Evolutionary conservation across 148 eudicot species (phyloP), one percentile per base, ranked within the genome.

Genomic region (Rhododendron henanense): DNA sequence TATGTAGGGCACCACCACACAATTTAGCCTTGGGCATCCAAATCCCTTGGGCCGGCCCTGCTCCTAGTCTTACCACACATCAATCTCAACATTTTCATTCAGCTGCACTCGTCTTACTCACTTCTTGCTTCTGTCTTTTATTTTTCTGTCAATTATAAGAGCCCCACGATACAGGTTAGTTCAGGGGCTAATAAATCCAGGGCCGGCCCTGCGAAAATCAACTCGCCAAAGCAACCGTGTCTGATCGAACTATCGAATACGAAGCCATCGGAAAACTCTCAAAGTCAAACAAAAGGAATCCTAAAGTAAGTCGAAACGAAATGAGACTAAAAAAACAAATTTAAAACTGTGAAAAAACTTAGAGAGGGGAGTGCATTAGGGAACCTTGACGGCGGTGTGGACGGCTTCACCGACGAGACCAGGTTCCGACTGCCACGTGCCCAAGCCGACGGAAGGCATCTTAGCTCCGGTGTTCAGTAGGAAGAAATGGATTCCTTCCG

Each of bases 371-470:
- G 55, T 67, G 31, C 31, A 3, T 28, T 11, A 51, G n/a, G 19
- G 65, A 81, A 93, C 96, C 94, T 92, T 91, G 53, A 94, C 80
- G 87, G 95, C 94, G 71, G 83, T 65, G 71, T 37, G 79, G 13
- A 94, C 92, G 31, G 94, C 92, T 11, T 86, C 86, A 15, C 93
- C 95, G 63, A 94, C 94, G 77, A 91, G 88, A 50, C 96, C 95
- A 51, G 93, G 91, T 45, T 90, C 88, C 39, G 95, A 75, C 86
- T 92, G 92, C 96, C 96, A 94, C 5, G 96, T 94, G 77, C 95
- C 96, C 15, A 94, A 81, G 10, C 96, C 96, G 3, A 93, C 88
- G 3, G 93, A 87, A 23, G 96, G 96, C 10, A 94, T 90, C 87
- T 88, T 90, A 18, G 91, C 92, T 35, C 94, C 93, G 44, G 92